Percentiles rank a stretch among this genome's conserved stretches.
Evolutionary conservation across 352 stramenopile species (phyloP).

Genomic region (Phytophthora sp.): DNA sequence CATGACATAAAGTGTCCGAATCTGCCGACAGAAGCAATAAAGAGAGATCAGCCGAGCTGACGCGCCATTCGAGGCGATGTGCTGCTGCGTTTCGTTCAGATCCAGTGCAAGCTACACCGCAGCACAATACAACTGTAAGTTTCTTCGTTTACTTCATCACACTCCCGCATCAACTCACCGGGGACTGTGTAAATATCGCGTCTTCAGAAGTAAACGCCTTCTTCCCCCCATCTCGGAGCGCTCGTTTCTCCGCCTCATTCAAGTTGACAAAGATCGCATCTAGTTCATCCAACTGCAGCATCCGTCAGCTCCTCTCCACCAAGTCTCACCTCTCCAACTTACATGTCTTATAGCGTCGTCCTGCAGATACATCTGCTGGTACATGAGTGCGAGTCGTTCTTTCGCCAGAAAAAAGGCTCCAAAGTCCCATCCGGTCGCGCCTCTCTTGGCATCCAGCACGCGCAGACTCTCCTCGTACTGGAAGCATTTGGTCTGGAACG

Average conservation of each 20-base stretch:
- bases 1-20: conserved; percentile 79
- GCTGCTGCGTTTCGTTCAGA: conserved; percentile 45
- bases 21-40: conserved; percentile 83
- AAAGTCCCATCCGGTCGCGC: conserved; percentile 69
- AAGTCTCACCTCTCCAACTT: conserved; percentile 8
- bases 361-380: conserved; percentile 83
- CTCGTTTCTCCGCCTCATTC: conserved; percentile 35
- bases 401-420: conserved; percentile 82
- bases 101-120: conserved; percentile 63
- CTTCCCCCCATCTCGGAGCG: conserved; percentile 28
- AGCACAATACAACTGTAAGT: background rate
- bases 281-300: conserved; percentile 73
- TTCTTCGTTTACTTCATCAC: background rate
- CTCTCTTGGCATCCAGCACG: conserved; percentile 65
- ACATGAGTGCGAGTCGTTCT: conserved; percentile 81
- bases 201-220: conserved; percentile 29
- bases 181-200: conserved; percentile 68
- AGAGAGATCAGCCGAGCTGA: conserved; percentile 60
- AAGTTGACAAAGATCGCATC: conserved; percentile 76
- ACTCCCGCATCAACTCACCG: conserved; percentile 34
- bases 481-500: conserved; percentile 78
- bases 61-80: conserved; percentile 63
- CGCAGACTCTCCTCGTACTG: conserved; percentile 82
- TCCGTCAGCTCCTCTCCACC: background rate
- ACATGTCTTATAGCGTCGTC: conserved; percentile 86